phyloP scores from a whole-genome alignment of 768 basidiomycete species.

The Termitomyces sp. region DNA sequence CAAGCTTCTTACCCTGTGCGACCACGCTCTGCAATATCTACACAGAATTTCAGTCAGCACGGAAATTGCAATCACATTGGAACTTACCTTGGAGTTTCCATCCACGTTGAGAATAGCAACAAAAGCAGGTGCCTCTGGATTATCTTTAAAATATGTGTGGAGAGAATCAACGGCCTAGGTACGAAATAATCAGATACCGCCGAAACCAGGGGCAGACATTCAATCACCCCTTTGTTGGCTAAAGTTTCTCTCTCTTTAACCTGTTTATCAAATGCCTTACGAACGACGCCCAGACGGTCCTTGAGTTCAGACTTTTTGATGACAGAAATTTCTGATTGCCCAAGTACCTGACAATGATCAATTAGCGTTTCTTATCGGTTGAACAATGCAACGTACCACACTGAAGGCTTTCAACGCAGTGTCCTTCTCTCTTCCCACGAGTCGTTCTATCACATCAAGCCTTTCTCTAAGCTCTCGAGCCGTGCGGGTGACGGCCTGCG shows the following conservation, averaged over 20 bases:
- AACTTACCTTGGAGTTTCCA: constrained; percentile 79
- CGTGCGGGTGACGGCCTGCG: constrained; percentile 68
- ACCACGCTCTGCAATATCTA: constrained; percentile 75
- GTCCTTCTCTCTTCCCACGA: constrained; percentile 79
- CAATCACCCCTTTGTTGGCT: constrained; percentile 68
- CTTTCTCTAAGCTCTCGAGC: constrained; percentile 58
- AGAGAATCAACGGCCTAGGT: constrained; percentile 65
- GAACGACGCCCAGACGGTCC: constrained; percentile 62
- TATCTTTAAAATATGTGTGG: constrained; percentile 69
- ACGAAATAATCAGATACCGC: background rate
- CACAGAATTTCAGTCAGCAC: background rate
- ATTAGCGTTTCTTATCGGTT: background rate
- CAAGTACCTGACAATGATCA: constrained; percentile 63
- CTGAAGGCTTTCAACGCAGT: constrained; percentile 76
- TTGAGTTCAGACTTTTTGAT: constrained; percentile 75
- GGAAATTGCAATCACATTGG: background rate
- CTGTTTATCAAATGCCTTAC: constrained; percentile 82
- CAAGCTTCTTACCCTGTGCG: constrained; percentile 71
- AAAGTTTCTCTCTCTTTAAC: constrained; percentile 75
- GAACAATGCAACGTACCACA: constrained; percentile 43
- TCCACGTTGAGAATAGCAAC: constrained; percentile 69
- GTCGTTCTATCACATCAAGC: constrained; percentile 54
- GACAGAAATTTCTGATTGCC: constrained; percentile 84
- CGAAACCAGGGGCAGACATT: background rate
- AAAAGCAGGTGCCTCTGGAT: constrained; percentile 64